Base-by-base conservation (phyloP, 164 flowering plant genomes). In the Magnolia sinica region DNA sequence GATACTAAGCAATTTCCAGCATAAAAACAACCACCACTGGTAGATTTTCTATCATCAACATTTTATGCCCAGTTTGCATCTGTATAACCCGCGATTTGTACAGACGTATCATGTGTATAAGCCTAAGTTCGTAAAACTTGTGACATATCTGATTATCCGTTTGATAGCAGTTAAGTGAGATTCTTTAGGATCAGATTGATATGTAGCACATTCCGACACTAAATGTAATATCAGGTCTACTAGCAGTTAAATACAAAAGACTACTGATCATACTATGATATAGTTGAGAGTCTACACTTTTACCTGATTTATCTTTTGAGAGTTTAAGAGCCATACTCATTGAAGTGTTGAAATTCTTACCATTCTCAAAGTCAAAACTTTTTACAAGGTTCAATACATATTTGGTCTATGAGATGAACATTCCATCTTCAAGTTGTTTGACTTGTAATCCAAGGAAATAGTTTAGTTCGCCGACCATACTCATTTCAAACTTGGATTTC, bases 371-470 rank as follows among this genome's bases (percentile, higher is more conserved):
- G 2, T 51, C 23, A n/a, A 61, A 52, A 1, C 24, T 51, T 4
- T 45, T 24, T 1, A 76, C 27, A 11, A 76, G 22, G 9, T 76
- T 18, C 23, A 3, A 13, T 23, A 37, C 19, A 23, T 68, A 52
- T 10, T 69, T 55, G 3, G 37, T 5, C 24, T 70, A 29, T 19
- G 55, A 14, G 1, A 51, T 3, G 13, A 64, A 37, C 0, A 74
- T 1, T 0, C 49, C 58, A 3, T 74, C 20, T 4, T 37, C 16
- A 0, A 10, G 6, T 7, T 66, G 55, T 16, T 20, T 0, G 0
- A 55, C 31, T 68, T 67, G 72, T 52, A 76, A 24, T 4, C 64
- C 73, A 8, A 76, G 18, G 20, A 68, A 68, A 24, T 29, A 27
- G 27, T 20, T 13, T 6, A 75, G 49, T 11, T 23, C 59, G 0